A percentile compares a stretch with the other conserved stretches of the same genome.
Evolutionary conservation across 2,329 filamentous ascomycete species (phyloP).

Genomic region (Ceratocystis cubensis): DNA sequence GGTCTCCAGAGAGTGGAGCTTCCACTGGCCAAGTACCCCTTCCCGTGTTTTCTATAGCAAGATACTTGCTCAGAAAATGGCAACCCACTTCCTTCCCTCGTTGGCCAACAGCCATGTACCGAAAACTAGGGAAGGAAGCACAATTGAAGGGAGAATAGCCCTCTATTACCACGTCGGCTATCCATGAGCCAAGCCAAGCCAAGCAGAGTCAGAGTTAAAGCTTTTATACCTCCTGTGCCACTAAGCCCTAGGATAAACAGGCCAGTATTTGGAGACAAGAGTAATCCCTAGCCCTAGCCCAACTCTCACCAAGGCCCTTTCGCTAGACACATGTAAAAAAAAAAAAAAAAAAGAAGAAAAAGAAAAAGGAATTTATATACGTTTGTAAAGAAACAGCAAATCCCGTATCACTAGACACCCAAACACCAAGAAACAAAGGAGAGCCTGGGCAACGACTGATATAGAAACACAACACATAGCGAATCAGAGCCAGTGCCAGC

Average conservation of each 20-base stretch:
- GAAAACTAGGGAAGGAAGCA: constrained; percentile 10
- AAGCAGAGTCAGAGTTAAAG: too few relatives aligned
- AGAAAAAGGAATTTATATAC: not conserved
- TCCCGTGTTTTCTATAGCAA: not conserved
- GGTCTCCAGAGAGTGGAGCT: too few relatives aligned
- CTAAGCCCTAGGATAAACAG: not conserved
- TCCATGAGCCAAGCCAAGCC: not conserved
- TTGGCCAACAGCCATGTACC: constrained; percentile 8
- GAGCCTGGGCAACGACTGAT: not conserved
- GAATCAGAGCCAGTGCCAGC: not conserved
- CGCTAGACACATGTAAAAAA: not conserved
- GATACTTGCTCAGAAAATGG: not conserved
- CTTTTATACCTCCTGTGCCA: too few relatives aligned
- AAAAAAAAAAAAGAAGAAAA: not conserved
- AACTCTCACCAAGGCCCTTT: not conserved
- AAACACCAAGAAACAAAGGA: not conserved
- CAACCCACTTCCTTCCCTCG: not conserved
- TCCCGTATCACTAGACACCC: too few relatives aligned
- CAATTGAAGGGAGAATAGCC: not conserved
- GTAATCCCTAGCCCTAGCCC: not conserved
- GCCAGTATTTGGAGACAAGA: not conserved
- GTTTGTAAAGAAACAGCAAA: too few relatives aligned
- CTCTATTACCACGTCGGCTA: not conserved
- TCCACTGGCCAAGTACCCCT: not conserved
- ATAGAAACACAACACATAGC: not conserved